A percentile compares a stretch with the other conserved stretches of the same genome.
Conservation (phyloP, 2,329 filamentous ascomycete genomes). For the Colletotrichum cereale region DNA sequence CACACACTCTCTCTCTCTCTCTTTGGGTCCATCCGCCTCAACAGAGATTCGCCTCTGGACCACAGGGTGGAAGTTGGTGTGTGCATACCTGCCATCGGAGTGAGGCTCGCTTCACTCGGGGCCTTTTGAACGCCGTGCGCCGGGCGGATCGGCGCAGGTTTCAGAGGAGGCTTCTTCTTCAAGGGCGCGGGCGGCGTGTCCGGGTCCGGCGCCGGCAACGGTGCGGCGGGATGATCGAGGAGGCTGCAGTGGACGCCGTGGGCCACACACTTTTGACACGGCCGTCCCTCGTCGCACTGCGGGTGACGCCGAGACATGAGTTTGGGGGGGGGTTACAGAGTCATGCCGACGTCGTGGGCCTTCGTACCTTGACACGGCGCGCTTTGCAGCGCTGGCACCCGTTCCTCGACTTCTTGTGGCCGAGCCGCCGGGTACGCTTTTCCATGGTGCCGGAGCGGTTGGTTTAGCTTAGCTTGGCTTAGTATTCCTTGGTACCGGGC, state of each 20-base stretch:
- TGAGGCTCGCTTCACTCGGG: conserved; percentile 24
- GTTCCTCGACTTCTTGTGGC: conserved; percentile 49
- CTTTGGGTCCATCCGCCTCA: background rate
- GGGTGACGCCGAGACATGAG: background rate
- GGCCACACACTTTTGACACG: conserved; percentile 52
- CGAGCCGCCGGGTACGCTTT: conserved; percentile 32
- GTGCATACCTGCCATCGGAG: conserved; percentile 31
- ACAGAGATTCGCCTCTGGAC: too few relatives aligned
- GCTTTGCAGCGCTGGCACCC: conserved; percentile 48
- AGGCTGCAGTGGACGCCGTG: conserved; percentile 51
- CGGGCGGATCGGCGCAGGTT: background rate
- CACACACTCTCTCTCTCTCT: too few relatives aligned
- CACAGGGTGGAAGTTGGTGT: background rate
- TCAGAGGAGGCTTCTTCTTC: conserved; percentile 17
- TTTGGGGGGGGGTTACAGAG: background rate
- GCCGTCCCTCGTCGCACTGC: conserved; percentile 49
- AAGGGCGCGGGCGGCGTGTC: conserved; percentile 21
- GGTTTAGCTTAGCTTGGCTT: background rate
- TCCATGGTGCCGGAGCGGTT: conserved; percentile 13
- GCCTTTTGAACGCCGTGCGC: background rate
- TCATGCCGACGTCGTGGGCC: too few relatives aligned
- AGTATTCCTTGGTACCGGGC: background rate
- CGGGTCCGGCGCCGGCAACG: background rate
- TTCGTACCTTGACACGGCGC: conserved; percentile 47
- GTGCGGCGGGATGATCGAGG: conserved; percentile 6